Percentiles rank a stretch among this genome's conserved stretches.
Evolutionary conservation across 2,329 filamentous ascomycete genomes (phyloP).

Genomic region (Pleurostoma richardsiae): DNA sequence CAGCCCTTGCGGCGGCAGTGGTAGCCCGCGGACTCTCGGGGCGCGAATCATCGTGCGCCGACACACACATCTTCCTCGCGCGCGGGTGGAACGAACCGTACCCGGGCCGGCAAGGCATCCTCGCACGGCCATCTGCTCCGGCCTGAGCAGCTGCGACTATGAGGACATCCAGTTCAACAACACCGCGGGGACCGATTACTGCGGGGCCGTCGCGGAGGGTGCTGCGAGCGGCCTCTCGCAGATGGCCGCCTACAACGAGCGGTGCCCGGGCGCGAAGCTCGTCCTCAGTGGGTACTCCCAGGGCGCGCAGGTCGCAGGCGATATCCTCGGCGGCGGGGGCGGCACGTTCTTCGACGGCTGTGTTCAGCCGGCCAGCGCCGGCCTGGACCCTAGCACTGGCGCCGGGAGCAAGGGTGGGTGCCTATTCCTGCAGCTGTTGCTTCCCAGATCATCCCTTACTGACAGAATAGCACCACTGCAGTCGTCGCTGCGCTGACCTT

Average conservation of each 20-base stretch:
- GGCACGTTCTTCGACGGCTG: background rate
- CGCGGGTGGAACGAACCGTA: constrained; percentile 6
- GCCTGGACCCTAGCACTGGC: constrained; percentile 2
- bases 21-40: too few relatives aligned
- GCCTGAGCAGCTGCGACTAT: constrained; percentile 2
- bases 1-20: too few relatives aligned
- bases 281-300: constrained; percentile 6
- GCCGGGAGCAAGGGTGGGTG: background rate
- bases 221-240: constrained; percentile 6
- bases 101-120: constrained; percentile 4
- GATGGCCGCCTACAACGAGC: constrained; percentile 3
- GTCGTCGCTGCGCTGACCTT: constrained; percentile 3
- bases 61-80: constrained; percentile 7
- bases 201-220: constrained; percentile 3
- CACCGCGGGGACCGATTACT: constrained; percentile 4
- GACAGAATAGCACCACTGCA: background rate
- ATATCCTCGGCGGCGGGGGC: constrained; percentile 7
- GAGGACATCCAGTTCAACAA: constrained; percentile 5
- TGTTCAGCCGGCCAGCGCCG: background rate
- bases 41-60: background rate
- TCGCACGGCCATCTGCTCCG: constrained; percentile 3
- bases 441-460: too few relatives aligned
- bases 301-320: constrained; percentile 6
- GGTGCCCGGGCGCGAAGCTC: constrained; percentile 4
- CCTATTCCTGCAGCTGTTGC: too few relatives aligned